Evolutionary conservation across 169 alveolate species (phyloP).

Genomic region (Eimeria praecox): DNA sequence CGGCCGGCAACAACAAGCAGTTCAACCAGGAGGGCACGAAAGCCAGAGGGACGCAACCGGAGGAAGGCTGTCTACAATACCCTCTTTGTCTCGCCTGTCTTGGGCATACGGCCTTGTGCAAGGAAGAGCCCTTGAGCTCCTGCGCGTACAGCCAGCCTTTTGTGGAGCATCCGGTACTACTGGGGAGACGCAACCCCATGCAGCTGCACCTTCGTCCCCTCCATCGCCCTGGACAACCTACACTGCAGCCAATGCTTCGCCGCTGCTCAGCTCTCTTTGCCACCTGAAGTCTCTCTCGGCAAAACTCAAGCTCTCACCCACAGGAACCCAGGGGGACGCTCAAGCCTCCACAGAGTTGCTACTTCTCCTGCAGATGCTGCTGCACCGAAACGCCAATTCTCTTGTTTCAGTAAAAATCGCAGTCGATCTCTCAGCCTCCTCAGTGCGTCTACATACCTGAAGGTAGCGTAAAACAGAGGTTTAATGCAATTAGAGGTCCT

Average conservation of each 20-base stretch:
- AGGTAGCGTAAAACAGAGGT: not conserved
- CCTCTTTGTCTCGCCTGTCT: conserved; percentile 32
- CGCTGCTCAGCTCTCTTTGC: conserved; percentile 25
- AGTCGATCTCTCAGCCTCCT: conserved; percentile 68
- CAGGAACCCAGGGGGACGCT: conserved; percentile 62
- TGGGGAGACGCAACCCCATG: conserved; percentile 3
- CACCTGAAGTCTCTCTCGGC: conserved; percentile 66
- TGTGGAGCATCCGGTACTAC: conserved; percentile 6
- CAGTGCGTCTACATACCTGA: conserved; percentile 49
- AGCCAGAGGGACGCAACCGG: not conserved
- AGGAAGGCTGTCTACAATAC: not conserved
- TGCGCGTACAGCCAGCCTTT: conserved; percentile 38
- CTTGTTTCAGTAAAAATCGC: conserved; percentile 68
- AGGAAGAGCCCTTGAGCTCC: conserved; percentile 49
- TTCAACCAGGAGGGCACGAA: conserved; percentile 46
- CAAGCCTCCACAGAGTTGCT: conserved; percentile 68
- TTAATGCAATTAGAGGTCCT: conserved; percentile 5
- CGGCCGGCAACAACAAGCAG: conserved; percentile 27
- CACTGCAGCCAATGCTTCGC: conserved; percentile 63
- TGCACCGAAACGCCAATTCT: conserved; percentile 70
- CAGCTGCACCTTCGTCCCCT: not conserved
- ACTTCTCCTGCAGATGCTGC: conserved; percentile 70
- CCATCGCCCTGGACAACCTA: conserved; percentile 54
- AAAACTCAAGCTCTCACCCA: conserved; percentile 59
- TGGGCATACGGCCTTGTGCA: conserved; percentile 63